Evolutionary conservation across 208 protist species (phyloP).

Genomic region (Novymonas esmeraldas): DNA sequence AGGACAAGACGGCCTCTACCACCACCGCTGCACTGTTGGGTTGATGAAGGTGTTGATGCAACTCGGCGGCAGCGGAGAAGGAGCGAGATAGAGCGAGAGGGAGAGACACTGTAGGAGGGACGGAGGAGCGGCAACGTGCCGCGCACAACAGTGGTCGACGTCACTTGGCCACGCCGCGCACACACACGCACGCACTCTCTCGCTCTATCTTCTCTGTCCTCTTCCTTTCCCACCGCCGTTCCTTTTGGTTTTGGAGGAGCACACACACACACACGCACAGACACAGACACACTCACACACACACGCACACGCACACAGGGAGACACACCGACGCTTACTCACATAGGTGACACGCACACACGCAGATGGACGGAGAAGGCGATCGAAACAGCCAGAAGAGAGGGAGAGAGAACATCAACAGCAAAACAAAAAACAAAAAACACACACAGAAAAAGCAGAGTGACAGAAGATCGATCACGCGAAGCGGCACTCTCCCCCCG

Average conservation of each 20-base stretch:
- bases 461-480: too few species aligned
- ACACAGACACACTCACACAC: not conserved
- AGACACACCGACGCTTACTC: not conserved
- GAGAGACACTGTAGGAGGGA: not conserved
- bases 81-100: not conserved
- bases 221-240: too few species aligned
- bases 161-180: not conserved
- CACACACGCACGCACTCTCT: not conserved
- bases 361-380: not conserved
- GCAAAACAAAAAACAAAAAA: too few species aligned
- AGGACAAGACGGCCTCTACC: not conserved
- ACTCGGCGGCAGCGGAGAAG: not conserved
- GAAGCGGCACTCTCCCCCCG: too few species aligned
- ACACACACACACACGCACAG: not conserved
- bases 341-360: not conserved
- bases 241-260: too few species aligned
- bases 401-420: not conserved
- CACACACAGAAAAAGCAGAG: not conserved
- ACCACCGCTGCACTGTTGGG: not conserved
- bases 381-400: not conserved
- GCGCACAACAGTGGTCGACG: not conserved
- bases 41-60: not conserved
- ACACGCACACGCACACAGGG: conserved; percentile 10
- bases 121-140: too few species aligned
- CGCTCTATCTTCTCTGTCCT: too few species aligned